Evolutionary conservation across 768 basidiomycete genomes (phyloP), one percentile per base, ranked within the genome.

Genomic region (Panellus pusillus): DNA sequence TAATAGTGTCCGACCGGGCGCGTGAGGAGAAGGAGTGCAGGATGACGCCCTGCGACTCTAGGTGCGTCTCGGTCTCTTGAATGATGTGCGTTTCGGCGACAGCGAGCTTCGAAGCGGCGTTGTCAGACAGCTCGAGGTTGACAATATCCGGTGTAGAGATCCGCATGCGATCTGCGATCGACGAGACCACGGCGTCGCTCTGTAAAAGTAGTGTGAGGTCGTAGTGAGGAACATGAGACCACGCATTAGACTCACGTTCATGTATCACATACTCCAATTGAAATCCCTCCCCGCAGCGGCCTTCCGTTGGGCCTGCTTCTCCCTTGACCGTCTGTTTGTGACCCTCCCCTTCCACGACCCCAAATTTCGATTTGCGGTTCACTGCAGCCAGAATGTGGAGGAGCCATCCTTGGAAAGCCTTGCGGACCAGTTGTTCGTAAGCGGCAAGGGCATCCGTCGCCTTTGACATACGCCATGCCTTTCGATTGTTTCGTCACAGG

Each of bases 51-150:
- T 89, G 83, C 3, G 80, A 77, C 65, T 94, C 91, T 15, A 98
- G 82, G 69, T 91, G 97, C 0, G 84, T 71, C 65, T 96, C 97
- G 1, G 95, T 98, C 69, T 98, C 96, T 55, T 90, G 83, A 52
- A 99, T 94, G 69, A 98, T 84, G 61, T 94, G 91, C 15, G 97
- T 97, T 70, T 99, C 97, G 0, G 97, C 96, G 36, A 98, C 76
- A 0, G 97, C 96, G 36, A 98, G 84, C 68, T 95, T 97, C 52
- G 98, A 93, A 2, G 96, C 94, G 1, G 90, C 83, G 57, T 86
- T 87, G 49, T 82, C 81, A 1, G 83, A 83, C 0, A 72, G 72
- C 54, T 93, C 89, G 0, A 92, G 85, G 66, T 92, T 91, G 50
- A 98, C 77, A 19, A 99, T 89, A 28, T 91, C 89, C 1, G 92